Evolutionary conservation across 2,329 filamentous ascomycete genomes (phyloP).

Genomic region (Phyllachora maydis): DNA sequence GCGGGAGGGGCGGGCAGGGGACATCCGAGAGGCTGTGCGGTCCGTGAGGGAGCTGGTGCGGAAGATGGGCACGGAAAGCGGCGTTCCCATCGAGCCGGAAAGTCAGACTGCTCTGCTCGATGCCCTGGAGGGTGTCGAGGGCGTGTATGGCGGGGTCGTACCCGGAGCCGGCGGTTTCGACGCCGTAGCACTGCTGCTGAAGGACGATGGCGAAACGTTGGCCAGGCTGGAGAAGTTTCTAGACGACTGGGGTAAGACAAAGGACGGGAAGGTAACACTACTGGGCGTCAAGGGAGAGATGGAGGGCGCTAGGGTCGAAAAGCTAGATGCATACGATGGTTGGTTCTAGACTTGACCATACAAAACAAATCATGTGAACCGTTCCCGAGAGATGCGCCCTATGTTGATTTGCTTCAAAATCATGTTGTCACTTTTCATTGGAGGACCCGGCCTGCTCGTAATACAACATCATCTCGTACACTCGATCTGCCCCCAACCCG

Average conservation of each 20-base stretch:
- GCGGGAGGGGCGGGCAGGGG: constrained; percentile 21
- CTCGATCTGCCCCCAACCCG: no score
- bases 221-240: constrained; percentile 39
- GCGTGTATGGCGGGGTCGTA: constrained; percentile 79
- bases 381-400: no score
- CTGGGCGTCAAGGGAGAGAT: constrained; percentile 52
- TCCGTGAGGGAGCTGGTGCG: constrained; percentile 42
- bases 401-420: no score
- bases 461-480: no score
- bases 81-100: constrained; percentile 73
- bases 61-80: constrained; percentile 52
- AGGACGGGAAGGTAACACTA: constrained; percentile 43
- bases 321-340: constrained; percentile 17
- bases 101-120: constrained; percentile 75
- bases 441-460: no score
- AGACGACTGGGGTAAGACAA: constrained; percentile 38
- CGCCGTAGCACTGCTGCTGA: constrained; percentile 62
- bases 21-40: constrained; percentile 23
- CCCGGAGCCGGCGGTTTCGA: constrained; percentile 90
- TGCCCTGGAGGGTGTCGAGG: constrained; percentile 44
- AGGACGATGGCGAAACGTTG: constrained; percentile 47
- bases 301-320: constrained; percentile 37
- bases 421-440: no score
- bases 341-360: constrained; percentile 16
- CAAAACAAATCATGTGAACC: no score